Conservation (phyloP, 345 rosid genomes). For the Eucalyptus cloeziana region DNA sequence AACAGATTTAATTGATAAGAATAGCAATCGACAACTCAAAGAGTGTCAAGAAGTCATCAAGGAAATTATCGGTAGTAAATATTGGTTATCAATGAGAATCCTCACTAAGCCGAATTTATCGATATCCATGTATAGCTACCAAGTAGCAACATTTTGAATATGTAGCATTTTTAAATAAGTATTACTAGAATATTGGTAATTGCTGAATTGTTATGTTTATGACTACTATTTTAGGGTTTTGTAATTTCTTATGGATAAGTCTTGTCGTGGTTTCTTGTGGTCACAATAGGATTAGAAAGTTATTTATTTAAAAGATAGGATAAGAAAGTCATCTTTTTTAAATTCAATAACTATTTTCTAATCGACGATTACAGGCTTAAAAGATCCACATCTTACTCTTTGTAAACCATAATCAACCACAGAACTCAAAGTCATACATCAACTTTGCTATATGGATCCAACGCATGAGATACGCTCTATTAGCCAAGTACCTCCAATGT, state of each 20-base stretch:
- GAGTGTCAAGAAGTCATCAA: background rate
- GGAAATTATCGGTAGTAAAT: background rate
- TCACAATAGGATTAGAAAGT: background rate
- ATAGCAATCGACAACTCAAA: background rate
- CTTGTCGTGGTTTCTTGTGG: background rate
- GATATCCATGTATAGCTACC: background rate
- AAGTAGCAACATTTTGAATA: rapidly evolving
- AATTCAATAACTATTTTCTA: rapidly evolving
- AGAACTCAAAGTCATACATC: rapidly evolving
- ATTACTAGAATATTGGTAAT: background rate
- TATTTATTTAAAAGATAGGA: background rate
- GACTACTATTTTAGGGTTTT: background rate
- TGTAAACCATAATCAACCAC: background rate
- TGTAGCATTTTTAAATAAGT: background rate
- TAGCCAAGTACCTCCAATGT: background rate
- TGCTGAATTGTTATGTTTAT: background rate
- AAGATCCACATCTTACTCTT: background rate
- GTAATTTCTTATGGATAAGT: background rate
- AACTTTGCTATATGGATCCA: too few species aligned
- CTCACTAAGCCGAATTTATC: background rate
- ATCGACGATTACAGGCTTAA: background rate
- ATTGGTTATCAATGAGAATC: background rate
- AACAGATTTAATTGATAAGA: rapidly evolving
- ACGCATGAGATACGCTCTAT: background rate
- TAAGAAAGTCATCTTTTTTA: background rate